Percentiles rank a stretch among this genome's conserved stretches.
Conservation (phyloP, 306 rosid species). For the Cicer arietinum region DNA sequence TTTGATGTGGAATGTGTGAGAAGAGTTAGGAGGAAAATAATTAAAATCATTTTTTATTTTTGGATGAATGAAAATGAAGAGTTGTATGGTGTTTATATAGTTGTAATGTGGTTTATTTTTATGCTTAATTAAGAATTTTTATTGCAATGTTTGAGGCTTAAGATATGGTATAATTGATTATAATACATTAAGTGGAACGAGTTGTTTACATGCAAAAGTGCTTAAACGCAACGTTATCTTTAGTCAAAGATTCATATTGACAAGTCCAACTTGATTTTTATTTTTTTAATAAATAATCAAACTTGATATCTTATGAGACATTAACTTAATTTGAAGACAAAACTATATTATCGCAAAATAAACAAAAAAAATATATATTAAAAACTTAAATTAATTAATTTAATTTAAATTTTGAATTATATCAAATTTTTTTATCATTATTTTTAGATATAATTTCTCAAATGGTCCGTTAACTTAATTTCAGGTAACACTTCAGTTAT, state of each 20-base stretch:
- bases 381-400: no score
- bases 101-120: not conserved
- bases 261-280: not conserved
- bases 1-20: constrained; percentile 48
- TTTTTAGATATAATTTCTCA: no score
- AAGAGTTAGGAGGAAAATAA: constrained; percentile 49
- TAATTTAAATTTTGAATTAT: no score
- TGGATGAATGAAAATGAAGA: not conserved
- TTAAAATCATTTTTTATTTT: constrained; percentile 47
- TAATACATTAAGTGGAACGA: not conserved
- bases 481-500: no score
- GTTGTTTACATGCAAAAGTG: not conserved
- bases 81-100: not conserved
- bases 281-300: no score
- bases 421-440: no score
- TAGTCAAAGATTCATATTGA: not conserved
- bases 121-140: not conserved
- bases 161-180: constrained; percentile 23
- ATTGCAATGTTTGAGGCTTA: constrained; percentile 42
- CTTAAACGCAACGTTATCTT: constrained; percentile 25
- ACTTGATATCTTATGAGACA: not conserved
- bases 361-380: no score
- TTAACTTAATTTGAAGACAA: not conserved
- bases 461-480: no score
- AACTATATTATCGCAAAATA: no score